Base-by-base conservation (phyloP, 306 rosid genomes). In the Rosa chinensis region DNA sequence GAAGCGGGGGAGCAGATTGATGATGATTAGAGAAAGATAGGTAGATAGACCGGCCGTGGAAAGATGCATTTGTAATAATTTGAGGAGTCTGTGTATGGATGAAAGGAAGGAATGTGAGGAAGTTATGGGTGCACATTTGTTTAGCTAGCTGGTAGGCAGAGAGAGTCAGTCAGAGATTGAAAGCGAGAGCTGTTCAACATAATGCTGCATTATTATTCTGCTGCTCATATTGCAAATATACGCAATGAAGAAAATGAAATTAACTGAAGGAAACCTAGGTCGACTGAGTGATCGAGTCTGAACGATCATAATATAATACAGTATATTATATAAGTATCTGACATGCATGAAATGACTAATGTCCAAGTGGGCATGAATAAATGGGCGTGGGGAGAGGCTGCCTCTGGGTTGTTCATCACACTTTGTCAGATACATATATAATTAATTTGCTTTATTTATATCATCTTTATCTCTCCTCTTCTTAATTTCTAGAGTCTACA, bases 301-400 rank as follows among this genome's bases (percentile, higher is more conserved):
- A 61, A 64, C 11, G 71, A 66, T 66, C 23, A 66, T 17, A 16
- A 13, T 28, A 28, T 32, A 28, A 62, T 4, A 23, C 14, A 53
- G 55, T 58, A 58, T 55, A 8, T 64, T 6, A 32, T 32, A 16
- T 39, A 5, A 16, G 43, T 72, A 76, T 77, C 95, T 90, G 96
- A 90, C 92, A 89, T 72, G 92, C 93, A 86, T 75, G 93, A 90
- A 77, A 82, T 77, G 91, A 85, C 88, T 64, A 72, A 73, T 88
- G 88, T 88, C 88, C 92, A 87, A 87, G 84, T 93, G 96, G 91
- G 83, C 62, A 35, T 88, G 83, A 82, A 88, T 88, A 55, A 82
- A 86, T 89, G 96, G 96, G 91, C 56, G 89, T 82, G 92, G 92
- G 44, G 90, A 89, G 92, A 80, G 90, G 91, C 85, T 88, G 91